These are phyloP conservation scores for Epichloe scottii DNA, from an alignment of 2,329 filamentous ascomycete species.

Conservation along the genomic window DNA sequence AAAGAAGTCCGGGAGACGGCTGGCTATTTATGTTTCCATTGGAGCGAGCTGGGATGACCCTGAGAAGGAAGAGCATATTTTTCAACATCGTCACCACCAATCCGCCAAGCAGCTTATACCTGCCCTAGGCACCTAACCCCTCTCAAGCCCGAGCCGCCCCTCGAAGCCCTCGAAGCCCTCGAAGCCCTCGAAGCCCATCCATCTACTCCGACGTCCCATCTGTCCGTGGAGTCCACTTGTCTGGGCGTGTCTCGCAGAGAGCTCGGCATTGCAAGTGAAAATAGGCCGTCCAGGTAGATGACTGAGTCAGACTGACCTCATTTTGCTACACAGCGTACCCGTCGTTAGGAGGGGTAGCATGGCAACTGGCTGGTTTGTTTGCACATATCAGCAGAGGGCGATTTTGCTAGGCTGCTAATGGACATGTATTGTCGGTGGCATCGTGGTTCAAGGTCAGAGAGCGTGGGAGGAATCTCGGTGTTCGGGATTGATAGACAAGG, in stretches of 20 bases:
- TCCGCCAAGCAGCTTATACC: background rate
- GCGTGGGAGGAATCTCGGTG: constrained; percentile 7
- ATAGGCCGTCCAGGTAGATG: background rate
- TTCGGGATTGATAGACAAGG: constrained; percentile 8
- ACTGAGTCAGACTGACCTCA: background rate
- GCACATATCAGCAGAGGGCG: background rate
- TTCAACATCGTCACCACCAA: background rate
- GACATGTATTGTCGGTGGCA: background rate
- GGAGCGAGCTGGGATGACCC: background rate
- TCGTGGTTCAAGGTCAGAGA: background rate
- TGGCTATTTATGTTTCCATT: constrained; percentile 1
- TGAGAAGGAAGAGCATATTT: background rate
- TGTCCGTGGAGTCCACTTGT: constrained; percentile 2
- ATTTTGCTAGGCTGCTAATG: background rate
- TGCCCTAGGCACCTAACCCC: background rate
- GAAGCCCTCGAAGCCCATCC: too few relatives aligned
- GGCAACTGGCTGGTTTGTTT: background rate
- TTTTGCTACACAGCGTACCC: background rate
- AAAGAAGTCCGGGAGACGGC: background rate
- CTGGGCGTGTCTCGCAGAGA: constrained; percentile 5
- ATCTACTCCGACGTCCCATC: background rate
- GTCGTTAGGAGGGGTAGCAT: background rate
- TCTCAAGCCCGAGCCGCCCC: background rate
- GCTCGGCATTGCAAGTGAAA: constrained; percentile 4
- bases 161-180: too few relatives aligned